Conservation (phyloP, 805 yeast genomes). For the Suhomyces prunicola region DNA sequence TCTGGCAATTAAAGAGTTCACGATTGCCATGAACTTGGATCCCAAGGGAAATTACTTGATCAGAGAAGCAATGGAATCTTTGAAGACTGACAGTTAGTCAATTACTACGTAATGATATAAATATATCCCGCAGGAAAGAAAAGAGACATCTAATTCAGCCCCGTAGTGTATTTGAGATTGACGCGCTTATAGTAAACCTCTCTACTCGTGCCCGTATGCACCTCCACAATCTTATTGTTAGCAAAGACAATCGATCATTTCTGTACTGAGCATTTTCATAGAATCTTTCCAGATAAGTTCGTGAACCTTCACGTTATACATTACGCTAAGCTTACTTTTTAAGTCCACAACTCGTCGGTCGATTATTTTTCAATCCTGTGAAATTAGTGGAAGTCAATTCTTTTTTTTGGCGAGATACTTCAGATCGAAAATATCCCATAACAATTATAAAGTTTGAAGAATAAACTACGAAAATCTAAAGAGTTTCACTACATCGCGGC, state of each 20-base stretch:
- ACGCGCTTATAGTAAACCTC: neutral
- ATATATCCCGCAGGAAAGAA: neutral
- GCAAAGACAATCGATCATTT: neutral
- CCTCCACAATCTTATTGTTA: neutral
- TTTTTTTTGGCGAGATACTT: neutral
- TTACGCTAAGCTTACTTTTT: neutral
- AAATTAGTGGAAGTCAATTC: neutral
- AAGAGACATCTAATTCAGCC: neutral
- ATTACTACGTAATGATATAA: neutral
- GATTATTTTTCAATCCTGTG: neutral
- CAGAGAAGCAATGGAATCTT: constrained; percentile 72
- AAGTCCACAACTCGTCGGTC: neutral
- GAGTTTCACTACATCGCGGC: neutral
- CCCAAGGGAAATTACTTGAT: constrained; percentile 89
- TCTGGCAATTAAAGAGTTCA: constrained; percentile 80
- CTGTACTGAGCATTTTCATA: neutral
- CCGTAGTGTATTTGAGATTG: neutral
- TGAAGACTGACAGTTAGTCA: constrained; percentile 18
- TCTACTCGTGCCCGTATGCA: neutral
- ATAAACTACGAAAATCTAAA: neutral
- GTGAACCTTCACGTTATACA: neutral
- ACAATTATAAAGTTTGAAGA: neutral
- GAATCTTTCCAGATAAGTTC: neutral
- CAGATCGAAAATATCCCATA: neutral
- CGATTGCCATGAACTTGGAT: constrained; percentile 85